Evolutionary conservation across 2,329 filamentous ascomycete species (phyloP).

Genomic region (Ciborinia camelliae): DNA sequence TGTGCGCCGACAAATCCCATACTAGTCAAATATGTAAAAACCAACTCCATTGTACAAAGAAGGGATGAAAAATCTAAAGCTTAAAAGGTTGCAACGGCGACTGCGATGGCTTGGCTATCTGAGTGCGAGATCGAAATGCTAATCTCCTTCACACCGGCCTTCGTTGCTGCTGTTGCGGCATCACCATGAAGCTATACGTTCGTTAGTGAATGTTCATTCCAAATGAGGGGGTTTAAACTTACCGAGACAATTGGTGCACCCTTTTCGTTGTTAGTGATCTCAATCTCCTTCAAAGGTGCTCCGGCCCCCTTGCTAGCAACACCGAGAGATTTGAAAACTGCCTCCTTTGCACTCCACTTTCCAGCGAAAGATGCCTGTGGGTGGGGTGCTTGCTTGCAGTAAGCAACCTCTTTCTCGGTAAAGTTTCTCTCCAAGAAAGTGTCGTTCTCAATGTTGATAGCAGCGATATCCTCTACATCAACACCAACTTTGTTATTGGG

Average conservation of each 20-base stretch:
- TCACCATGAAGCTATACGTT: slow-evolving; percentile 72
- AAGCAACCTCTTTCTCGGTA: slow-evolving; percentile 75
- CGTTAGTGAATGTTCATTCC: slow-evolving; percentile 20
- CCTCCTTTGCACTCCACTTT: slow-evolving; percentile 96
- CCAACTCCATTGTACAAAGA: slow-evolving; percentile 23
- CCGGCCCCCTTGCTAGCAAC: slow-evolving; percentile 84
- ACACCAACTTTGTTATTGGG: slow-evolving; percentile 80
- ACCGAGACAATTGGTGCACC: slow-evolving; percentile 84
- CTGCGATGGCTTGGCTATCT: slow-evolving; percentile 88
- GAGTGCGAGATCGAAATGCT: slow-evolving; percentile 95
- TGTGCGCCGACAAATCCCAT: slow-evolving; percentile 17
- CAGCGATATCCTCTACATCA: slow-evolving; percentile 83
- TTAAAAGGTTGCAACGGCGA: slow-evolving; percentile 79
- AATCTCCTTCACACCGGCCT: slow-evolving; percentile 82
- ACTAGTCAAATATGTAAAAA: slow-evolving; percentile 12
- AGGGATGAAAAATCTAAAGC: neutral
- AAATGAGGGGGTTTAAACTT: slow-evolving; percentile 44
- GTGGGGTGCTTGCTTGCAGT: slow-evolving; percentile 76
- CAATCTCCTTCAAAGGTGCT: slow-evolving; percentile 89
- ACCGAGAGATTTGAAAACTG: slow-evolving; percentile 95
- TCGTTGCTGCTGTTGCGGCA: slow-evolving; percentile 76
- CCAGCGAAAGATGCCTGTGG: slow-evolving; percentile 91
- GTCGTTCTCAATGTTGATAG: slow-evolving; percentile 89
- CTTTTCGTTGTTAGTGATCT: slow-evolving; percentile 76
- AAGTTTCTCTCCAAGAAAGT: slow-evolving; percentile 96